Percentiles rank a stretch among this genome's conserved stretches.
phyloP scores from a whole-genome alignment of 1,284 basidiomycete species.

The Rhodotorula sp. region DNA sequence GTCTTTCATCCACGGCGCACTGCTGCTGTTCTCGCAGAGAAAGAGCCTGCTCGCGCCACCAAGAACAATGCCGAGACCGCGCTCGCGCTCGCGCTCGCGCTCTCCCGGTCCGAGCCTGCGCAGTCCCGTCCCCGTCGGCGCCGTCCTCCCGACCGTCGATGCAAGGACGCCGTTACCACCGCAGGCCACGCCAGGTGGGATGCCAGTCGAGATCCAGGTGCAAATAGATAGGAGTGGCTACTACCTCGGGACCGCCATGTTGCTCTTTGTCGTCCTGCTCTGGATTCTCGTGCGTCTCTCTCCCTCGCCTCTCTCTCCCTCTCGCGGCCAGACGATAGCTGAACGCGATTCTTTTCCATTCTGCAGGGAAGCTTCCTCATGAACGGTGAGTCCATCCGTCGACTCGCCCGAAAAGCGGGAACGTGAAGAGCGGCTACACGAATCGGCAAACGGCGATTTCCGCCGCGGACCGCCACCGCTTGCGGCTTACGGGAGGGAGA shows the following conservation, averaged over 20 bases:
- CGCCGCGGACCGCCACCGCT: too few relatives aligned
- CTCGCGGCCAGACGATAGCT: background rate
- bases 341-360: background rate
- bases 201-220: background rate
- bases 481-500: too few relatives aligned
- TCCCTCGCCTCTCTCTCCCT: background rate
- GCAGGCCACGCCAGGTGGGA: too few relatives aligned
- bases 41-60: background rate
- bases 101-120: too few relatives aligned
- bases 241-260: conserved; percentile 65
- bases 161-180: too few relatives aligned
- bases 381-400: conserved; percentile 25
- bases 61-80: background rate
- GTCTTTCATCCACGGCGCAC: too few relatives aligned
- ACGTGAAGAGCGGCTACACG: background rate
- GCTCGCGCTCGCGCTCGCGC: background rate
- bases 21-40: too few relatives aligned
- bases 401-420: background rate
- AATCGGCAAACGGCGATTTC: background rate
- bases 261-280: conserved; percentile 74
- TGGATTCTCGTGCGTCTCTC: conserved; percentile 60
- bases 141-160: background rate
- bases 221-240: conserved; percentile 56
- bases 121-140: too few relatives aligned
- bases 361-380: conserved; percentile 39